Conservation (phyloP, 495 filamentous ascomycete genomes). For the Talaromyces wortmannii region DNA sequence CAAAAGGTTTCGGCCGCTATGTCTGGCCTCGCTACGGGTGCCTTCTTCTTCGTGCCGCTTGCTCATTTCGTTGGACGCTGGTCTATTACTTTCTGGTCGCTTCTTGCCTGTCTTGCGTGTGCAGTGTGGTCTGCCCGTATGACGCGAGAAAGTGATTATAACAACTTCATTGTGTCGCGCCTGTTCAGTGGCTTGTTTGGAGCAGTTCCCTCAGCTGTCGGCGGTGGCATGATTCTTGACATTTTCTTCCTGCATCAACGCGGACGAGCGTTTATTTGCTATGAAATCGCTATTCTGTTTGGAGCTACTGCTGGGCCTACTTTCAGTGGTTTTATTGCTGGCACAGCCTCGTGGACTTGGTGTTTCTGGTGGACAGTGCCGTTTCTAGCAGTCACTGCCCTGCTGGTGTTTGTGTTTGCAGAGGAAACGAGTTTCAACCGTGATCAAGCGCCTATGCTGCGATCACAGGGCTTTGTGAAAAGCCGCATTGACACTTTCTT, state of each 20-base stretch:
- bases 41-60: slow-evolving; percentile 35
- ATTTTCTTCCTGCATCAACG: slow-evolving; percentile 41
- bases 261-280: slow-evolving; percentile 34
- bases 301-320: slow-evolving; percentile 36
- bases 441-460: slow-evolving; percentile 5
- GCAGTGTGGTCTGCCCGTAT: slow-evolving; percentile 36
- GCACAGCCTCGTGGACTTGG: slow-evolving; percentile 29
- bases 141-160: slow-evolving; percentile 32
- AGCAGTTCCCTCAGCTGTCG: slow-evolving; percentile 29
- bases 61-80: slow-evolving; percentile 30
- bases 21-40: slow-evolving; percentile 33
- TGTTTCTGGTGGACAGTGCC: slow-evolving; percentile 48
- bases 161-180: slow-evolving; percentile 36
- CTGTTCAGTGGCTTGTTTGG: slow-evolving; percentile 34
- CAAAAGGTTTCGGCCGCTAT: slow-evolving; percentile 29
- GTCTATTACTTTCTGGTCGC: slow-evolving; percentile 37
- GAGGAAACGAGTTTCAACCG: slow-evolving; percentile 37
- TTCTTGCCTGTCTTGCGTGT: slow-evolving; percentile 23
- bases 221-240: slow-evolving; percentile 31
- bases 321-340: slow-evolving; percentile 38
- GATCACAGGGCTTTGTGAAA: slow-evolving; percentile 18
- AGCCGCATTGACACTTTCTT: slow-evolving; percentile 39
- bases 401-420: slow-evolving; percentile 36
- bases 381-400: slow-evolving; percentile 27
- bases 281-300: slow-evolving; percentile 32